A percentile compares a stretch with the other conserved stretches of the same genome.
Evolutionary conservation across 1,284 basidiomycete species (phyloP).

Genomic region (Puccinia sorghi): DNA sequence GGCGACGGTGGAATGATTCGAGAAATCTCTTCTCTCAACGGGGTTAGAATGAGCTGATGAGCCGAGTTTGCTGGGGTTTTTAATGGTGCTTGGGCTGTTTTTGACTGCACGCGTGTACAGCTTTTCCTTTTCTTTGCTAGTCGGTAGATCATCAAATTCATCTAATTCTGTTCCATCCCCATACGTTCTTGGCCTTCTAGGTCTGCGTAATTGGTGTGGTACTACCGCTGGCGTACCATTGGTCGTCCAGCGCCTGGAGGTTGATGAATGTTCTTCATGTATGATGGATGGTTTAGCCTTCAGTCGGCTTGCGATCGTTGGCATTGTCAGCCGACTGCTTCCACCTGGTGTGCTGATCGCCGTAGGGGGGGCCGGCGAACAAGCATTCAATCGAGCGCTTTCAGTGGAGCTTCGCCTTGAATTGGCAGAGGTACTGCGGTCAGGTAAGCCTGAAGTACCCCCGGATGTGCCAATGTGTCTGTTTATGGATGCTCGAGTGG

Average conservation of each 20-base stretch:
- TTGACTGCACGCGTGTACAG: slow-evolving; percentile 58
- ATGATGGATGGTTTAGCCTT: slow-evolving; percentile 49
- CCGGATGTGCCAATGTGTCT: slow-evolving; percentile 25
- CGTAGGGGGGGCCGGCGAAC: slow-evolving; percentile 12
- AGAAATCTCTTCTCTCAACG: slow-evolving; percentile 54
- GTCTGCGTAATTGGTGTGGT: slow-evolving; percentile 58
- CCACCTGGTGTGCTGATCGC: slow-evolving; percentile 9
- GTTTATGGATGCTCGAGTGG: slow-evolving; percentile 36
- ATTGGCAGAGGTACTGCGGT: slow-evolving; percentile 28
- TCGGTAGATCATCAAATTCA: slow-evolving; percentile 81
- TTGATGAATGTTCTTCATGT: slow-evolving; percentile 6
- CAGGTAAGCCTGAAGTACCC: background rate
- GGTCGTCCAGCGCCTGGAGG: background rate
- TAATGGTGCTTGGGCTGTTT: slow-evolving; percentile 8
- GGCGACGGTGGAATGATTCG: slow-evolving; percentile 36
- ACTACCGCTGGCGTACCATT: slow-evolving; percentile 3
- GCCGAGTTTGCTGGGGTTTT: background rate
- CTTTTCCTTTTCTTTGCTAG: slow-evolving; percentile 76
- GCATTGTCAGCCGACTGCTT: slow-evolving; percentile 43
- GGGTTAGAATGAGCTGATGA: slow-evolving; percentile 57
- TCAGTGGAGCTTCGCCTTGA: slow-evolving; percentile 25
- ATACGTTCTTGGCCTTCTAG: slow-evolving; percentile 71
- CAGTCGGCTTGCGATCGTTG: slow-evolving; percentile 45
- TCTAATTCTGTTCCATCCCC: slow-evolving; percentile 94
- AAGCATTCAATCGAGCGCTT: slow-evolving; percentile 5